Evolutionary conservation across 352 stramenopile species (phyloP).

Genomic region (Achlya hypogyna): DNA sequence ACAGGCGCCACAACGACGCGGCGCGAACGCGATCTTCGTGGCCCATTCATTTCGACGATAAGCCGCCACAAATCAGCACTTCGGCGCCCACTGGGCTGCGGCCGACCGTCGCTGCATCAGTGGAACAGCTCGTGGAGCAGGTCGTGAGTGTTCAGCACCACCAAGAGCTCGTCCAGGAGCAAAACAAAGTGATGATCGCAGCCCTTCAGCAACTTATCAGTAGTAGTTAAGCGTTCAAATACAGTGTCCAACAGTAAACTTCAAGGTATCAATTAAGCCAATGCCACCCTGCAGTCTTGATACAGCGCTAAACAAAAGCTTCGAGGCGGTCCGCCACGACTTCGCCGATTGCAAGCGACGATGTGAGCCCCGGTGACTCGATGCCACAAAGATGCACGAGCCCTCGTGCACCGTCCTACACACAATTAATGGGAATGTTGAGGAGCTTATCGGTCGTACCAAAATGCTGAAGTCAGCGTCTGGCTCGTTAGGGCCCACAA

Average conservation of each 20-base stretch:
- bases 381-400: constrained; percentile 93
- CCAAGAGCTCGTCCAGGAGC: background rate
- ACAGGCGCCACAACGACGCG: background rate
- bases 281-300: background rate
- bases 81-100: too few species aligned
- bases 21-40: too few species aligned
- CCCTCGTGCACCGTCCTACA: constrained; percentile 38
- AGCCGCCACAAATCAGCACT: too few species aligned
- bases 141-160: background rate
- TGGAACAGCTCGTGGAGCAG: background rate
- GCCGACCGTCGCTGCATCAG: background rate
- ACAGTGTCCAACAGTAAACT: background rate
- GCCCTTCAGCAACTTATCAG: background rate
- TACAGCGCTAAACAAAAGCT: too few species aligned
- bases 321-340: constrained; percentile 29
- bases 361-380: constrained; percentile 93
- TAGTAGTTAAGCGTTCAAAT: background rate
- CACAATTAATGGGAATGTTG: background rate
- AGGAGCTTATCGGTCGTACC: too few species aligned
- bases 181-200: constrained; percentile 1
- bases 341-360: constrained; percentile 79
- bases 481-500: constrained; percentile 50
- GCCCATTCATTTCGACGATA: too few species aligned
- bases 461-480: constrained; percentile 89
- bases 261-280: background rate